Evolutionary conservation across 2,329 filamentous ascomycete species (phyloP).

Genomic region (Pseudohalonectria lignicola): DNA sequence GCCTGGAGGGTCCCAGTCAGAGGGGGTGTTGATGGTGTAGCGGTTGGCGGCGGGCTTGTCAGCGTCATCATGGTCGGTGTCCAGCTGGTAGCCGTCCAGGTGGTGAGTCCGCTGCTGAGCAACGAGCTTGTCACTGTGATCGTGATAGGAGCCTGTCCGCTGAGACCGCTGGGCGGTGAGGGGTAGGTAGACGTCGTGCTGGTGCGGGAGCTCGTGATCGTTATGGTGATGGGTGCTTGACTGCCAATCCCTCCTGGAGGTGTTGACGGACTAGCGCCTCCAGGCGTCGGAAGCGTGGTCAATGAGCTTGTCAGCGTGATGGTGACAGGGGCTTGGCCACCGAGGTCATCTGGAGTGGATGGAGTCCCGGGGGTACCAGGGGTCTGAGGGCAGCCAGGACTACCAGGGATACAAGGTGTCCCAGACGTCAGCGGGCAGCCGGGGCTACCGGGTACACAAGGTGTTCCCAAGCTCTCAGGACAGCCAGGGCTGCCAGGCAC

Average conservation of each 20-base stretch:
- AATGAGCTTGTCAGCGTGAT: neutral
- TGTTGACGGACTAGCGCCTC: neutral
- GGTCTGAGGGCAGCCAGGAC: too few species aligned
- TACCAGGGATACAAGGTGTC: too few species aligned
- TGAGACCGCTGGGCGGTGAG: neutral
- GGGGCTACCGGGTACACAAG: neutral
- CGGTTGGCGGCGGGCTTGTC: neutral
- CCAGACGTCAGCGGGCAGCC: neutral
- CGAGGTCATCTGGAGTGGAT: neutral
- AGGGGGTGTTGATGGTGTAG: neutral
- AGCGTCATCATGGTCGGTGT: neutral
- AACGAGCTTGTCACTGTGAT: neutral
- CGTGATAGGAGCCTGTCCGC: neutral
- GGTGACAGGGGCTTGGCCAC: neutral
- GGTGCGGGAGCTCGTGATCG: too few species aligned
- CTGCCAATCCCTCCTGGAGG: neutral
- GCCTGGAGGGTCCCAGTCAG: neutral
- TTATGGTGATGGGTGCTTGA: neutral
- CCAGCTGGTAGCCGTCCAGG: neutral
- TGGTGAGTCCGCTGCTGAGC: too few species aligned
- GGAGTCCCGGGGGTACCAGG: neutral
- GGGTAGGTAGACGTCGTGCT: constrained; percentile 3
- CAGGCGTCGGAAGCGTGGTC: neutral
- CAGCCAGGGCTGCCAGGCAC: too few species aligned
- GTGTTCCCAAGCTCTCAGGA: too few species aligned